Base-by-base conservation (phyloP, 148 eudicot species). In the Arbutus unedo region DNA sequence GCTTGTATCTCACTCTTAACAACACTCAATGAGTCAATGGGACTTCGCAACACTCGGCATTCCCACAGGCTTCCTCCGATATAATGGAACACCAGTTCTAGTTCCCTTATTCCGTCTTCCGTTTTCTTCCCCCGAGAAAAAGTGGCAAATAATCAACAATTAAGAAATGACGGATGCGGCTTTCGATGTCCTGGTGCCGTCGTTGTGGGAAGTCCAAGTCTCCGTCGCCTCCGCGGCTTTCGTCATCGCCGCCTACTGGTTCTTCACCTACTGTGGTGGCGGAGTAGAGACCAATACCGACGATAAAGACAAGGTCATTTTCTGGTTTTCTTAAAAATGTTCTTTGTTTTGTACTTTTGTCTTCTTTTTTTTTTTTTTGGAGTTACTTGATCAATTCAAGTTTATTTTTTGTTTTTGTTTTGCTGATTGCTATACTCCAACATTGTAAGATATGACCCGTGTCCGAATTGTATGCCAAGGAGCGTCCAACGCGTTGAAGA, bases 121-220 rank as follows among this genome's bases (percentile, higher is more conserved):
- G 60, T 57, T 8, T 59, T 31, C 1, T 31, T 31, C 38, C 38
- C 38, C 38, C 19, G 23, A 62, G 23, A 25, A 51, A 5, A 54
- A 25, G 47, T 78, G 64, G 2, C 81, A 45, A 59, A 59, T 59
- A 11, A 4, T 8, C 80, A 51, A 41, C 72, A 79, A 79, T 79
- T 79, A 74, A 50, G 74, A 23, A 64, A 64, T 90, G 85, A 84
- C 87, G 59, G 86, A 83, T 2, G 79, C 87, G 78, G 91, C 87
- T 64, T 14, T 81, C 2, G 84, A 87, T 70, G 87, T 81, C 57
- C 79, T 90, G 6, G 9, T 89, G 44, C 92, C 92, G 56, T 86
- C 92, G n/a, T 80, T 79, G 83, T 90, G 92, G 92, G 92, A 90
- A 90, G 82, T 90, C 78, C 88, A 90, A 74, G 89, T 90, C 45